phyloP scores from a whole-genome alignment of 495 filamentous ascomycete species.

The Aspergillus leporis region DNA sequence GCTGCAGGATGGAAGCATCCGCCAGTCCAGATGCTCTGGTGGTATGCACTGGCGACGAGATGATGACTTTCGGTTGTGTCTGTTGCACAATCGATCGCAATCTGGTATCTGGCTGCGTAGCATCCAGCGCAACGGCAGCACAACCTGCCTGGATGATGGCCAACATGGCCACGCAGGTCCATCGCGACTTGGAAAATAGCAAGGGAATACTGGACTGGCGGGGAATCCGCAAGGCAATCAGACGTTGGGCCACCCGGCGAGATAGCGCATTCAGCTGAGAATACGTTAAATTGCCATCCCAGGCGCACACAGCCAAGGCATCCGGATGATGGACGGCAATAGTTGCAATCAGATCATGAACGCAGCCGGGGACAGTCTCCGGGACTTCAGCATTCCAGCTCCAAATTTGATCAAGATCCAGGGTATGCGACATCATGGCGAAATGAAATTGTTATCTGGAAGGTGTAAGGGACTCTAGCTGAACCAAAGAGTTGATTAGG shows the following conservation, averaged over 20 bases:
- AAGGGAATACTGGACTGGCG: conserved; percentile 42
- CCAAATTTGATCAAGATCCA: no score
- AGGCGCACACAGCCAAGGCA: conserved; percentile 30
- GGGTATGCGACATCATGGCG: no score
- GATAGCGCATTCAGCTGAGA: conserved; percentile 40
- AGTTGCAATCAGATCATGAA: no score
- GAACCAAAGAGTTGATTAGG: no score
- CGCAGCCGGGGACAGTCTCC: no score
- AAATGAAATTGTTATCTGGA: no score
- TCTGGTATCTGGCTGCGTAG: neutral
- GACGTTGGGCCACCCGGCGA: conserved; percentile 16
- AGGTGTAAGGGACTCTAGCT: no score
- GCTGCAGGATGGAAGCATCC: no score
- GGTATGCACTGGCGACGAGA: conserved; percentile 4
- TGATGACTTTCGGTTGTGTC: neutral
- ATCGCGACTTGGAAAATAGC: conserved; percentile 47
- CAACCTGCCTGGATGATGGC: conserved; percentile 48
- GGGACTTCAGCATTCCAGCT: no score
- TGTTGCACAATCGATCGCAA: neutral
- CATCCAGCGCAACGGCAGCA: conserved; percentile 49
- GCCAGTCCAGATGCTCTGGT: no score
- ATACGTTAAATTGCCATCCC: conserved; percentile 55
- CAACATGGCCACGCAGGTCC: conserved; percentile 40
- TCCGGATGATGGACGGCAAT: conserved; percentile 18
- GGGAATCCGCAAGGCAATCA: conserved; percentile 32